Evolutionary conservation across 2,329 filamentous ascomycete genomes (phyloP), one percentile per base, ranked within the genome.

Genomic region (Sclerotinia glacialis): DNA sequence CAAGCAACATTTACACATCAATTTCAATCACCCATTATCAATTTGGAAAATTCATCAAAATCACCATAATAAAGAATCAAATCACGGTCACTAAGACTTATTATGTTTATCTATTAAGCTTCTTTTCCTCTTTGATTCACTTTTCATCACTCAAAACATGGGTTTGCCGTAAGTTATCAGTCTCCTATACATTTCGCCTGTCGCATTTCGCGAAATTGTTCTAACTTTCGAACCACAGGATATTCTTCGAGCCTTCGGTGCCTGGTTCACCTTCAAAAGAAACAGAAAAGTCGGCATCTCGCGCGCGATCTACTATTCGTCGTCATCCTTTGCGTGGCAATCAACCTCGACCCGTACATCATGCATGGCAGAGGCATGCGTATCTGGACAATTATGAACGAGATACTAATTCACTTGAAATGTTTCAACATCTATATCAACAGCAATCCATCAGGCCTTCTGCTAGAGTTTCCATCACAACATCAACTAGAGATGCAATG

Each of bases 111-210:
- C 23, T 28, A 56, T 44, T 40, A 21, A 60, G n/a, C 31, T 64
- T 68, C 64, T 47, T 14, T 28, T 28, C 53, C 53, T 3, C 37
- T 58, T 58, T 42, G 5, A 60, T 23, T 26, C 31, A 26, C n/a
- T 65, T 46, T 56, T 37, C 23, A 56, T 65, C 64, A 64, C 61
- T 46, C 26, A 52, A 44, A 72, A 69, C 68, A 77, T 77, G 75
- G 75, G 75, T 61, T 67, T 76, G 34, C 75, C 73, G 75, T 77
- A 71, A 69, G 74, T 50, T 67, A 53, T 66, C 70, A 70, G 66
- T 64, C 67, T 69, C 68, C 53, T 64, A 61, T 69, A 49, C 53
- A 34, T 23, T 16, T 47, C 18, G 40, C 62, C 59, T 67, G 31
- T 44, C 44, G 54, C 42, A 28, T 47, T 47, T 31, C 67, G 52